These are phyloP conservation scores for Achaetomiella virescens DNA, from an alignment of 495 filamentous ascomycete genomes.

Conservation along the genomic window DNA sequence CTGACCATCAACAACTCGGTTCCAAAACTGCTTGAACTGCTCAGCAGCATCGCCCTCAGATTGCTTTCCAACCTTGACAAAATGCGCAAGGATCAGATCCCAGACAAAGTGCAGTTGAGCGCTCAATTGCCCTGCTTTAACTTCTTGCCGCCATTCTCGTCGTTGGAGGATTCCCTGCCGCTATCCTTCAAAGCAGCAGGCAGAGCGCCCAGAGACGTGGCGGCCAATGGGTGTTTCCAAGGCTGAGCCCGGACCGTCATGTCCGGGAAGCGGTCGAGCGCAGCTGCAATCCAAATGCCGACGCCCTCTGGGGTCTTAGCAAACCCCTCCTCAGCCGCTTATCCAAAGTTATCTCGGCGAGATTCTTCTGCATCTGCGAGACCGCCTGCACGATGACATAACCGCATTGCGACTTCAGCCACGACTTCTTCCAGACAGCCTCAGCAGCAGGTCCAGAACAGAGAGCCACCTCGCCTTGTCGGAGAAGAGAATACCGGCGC, in stretches of 20 bases:
- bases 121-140: constrained; percentile 57
- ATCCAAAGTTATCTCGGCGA: constrained; percentile 56
- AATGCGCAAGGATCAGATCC: constrained; percentile 61
- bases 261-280: constrained; percentile 56
- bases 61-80: constrained; percentile 31
- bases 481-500: constrained; percentile 64
- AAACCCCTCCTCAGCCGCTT: constrained; percentile 52
- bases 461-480: constrained; percentile 54
- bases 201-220: constrained; percentile 54
- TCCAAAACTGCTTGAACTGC: constrained; percentile 77
- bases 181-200: constrained; percentile 75
- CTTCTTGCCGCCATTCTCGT: constrained; percentile 38
- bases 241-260: constrained; percentile 57
- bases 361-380: constrained; percentile 43
- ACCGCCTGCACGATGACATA: constrained; percentile 57
- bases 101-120: constrained; percentile 83
- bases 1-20: constrained; percentile 79
- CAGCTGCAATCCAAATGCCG: constrained; percentile 77
- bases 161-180: constrained; percentile 46
- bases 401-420: constrained; percentile 83
- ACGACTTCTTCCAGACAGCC: constrained; percentile 62
- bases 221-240: constrained; percentile 72
- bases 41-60: constrained; percentile 25
- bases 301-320: constrained; percentile 78
- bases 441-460: constrained; percentile 53